Conservation (phyloP, 148 eudicot genomes). For the Diospyros lotus region DNA sequence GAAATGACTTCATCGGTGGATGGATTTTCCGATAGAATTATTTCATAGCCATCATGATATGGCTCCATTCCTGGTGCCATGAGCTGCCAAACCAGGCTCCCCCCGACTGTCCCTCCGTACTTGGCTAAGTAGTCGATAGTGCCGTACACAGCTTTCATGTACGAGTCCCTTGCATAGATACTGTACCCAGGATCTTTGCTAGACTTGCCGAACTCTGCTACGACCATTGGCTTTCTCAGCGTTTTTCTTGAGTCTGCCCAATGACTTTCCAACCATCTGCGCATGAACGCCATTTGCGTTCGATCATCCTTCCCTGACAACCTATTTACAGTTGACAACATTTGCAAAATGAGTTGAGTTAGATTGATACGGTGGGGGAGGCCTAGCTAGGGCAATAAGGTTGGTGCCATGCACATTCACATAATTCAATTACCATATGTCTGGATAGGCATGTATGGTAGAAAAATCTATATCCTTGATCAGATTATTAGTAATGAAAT, state of each 20-base stretch:
- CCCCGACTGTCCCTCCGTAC: slow-evolving; percentile 4
- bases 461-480: slow-evolving; percentile 31
- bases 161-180: slow-evolving; percentile 11
- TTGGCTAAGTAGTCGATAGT: slow-evolving; percentile 9
- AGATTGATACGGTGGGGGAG: not conserved
- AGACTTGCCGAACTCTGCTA: too few species aligned
- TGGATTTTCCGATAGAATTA: slow-evolving; percentile 7
- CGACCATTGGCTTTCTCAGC: slow-evolving; percentile 25
- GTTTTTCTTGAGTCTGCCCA: slow-evolving; percentile 12
- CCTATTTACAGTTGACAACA: slow-evolving; percentile 1
- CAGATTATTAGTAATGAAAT: slow-evolving; percentile 27
- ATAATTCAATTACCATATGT: slow-evolving; percentile 19
- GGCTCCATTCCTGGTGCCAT: not conserved
- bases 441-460: slow-evolving; percentile 34
- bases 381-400: not conserved
- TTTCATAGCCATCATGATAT: too few species aligned
- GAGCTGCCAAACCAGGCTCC: slow-evolving; percentile 25
- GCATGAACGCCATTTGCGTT: slow-evolving; percentile 18
- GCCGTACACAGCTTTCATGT: slow-evolving; percentile 10
- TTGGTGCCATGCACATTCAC: too few species aligned
- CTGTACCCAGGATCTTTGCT: slow-evolving; percentile 1
- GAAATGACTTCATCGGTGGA: slow-evolving; percentile 13
- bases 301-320: slow-evolving; percentile 11
- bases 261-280: too few species aligned
- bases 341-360: not conserved